Evolutionary conservation across 108 stramenopile species (phyloP).

Genomic region (Nitzschia sp.): DNA sequence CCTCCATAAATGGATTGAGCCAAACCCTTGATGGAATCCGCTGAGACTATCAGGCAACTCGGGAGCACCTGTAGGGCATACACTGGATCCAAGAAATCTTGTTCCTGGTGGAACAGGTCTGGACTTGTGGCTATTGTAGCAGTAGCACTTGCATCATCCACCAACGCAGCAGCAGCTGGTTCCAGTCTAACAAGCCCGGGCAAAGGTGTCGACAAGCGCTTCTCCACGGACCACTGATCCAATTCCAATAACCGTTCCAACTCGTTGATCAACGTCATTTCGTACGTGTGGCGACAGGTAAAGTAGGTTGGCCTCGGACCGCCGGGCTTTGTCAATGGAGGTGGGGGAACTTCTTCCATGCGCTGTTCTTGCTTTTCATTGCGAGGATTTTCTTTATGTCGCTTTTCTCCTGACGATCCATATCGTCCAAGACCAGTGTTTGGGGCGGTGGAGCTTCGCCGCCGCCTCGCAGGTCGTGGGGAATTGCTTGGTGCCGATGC

Average conservation of each 20-base stretch:
- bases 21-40: slow-evolving; percentile 57
- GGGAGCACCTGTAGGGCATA: slow-evolving; percentile 59
- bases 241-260: neutral
- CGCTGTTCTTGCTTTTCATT: too few species aligned
- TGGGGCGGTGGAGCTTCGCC: too few species aligned
- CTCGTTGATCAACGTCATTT: slow-evolving; percentile 52
- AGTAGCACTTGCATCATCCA: neutral
- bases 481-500: too few species aligned
- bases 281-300: slow-evolving; percentile 63
- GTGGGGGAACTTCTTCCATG: neutral
- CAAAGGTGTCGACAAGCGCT: slow-evolving; percentile 35
- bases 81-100: slow-evolving; percentile 33
- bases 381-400: too few species aligned
- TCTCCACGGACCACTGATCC: too few species aligned
- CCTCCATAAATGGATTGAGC: slow-evolving; percentile 28
- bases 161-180: neutral
- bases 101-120: neutral
- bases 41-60: slow-evolving; percentile 36
- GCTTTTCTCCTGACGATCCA: neutral
- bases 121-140: neutral
- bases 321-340: slow-evolving; percentile 20
- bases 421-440: neutral
- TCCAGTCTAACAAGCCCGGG: slow-evolving; percentile 51
- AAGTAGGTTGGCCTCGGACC: slow-evolving; percentile 46
- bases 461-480: too few species aligned